phyloP scores from a whole-genome alignment of 208 protist species.

The Leishmania gerbilli region DNA sequence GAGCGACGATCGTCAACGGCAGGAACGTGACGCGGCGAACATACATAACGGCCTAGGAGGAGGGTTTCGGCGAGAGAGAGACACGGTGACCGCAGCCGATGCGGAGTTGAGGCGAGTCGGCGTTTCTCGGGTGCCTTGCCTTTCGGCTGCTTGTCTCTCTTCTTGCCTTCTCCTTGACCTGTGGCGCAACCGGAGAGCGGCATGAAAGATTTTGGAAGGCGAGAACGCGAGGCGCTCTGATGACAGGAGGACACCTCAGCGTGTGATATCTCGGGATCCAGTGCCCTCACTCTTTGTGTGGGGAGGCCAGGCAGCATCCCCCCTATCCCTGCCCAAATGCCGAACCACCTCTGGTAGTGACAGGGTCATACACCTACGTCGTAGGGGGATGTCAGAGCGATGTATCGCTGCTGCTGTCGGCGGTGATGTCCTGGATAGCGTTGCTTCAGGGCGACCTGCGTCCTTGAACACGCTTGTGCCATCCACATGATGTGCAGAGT shows the following conservation, averaged over 20 bases:
- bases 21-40: slow-evolving; percentile 43
- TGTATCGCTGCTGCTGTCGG: not conserved
- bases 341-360: not conserved
- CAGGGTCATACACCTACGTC: not conserved
- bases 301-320: not conserved
- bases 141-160: not conserved
- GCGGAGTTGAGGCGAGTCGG: not conserved
- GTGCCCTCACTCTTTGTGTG: not conserved
- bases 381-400: not conserved
- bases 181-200: not conserved
- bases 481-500: not conserved
- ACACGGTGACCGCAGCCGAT: slow-evolving; percentile 1
- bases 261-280: not conserved
- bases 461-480: not conserved
- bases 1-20: slow-evolving; percentile 35
- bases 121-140: not conserved
- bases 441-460: not conserved
- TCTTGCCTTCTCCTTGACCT: not conserved
- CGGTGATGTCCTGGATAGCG: not conserved
- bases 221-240: not conserved
- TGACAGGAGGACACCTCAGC: not conserved
- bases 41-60: slow-evolving; percentile 46
- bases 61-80: slow-evolving; percentile 39
- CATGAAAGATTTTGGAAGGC: not conserved
- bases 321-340: not conserved